Evolutionary conservation across 495 filamentous ascomycete species (phyloP).

Genomic region (Geopyxis carbonaria): DNA sequence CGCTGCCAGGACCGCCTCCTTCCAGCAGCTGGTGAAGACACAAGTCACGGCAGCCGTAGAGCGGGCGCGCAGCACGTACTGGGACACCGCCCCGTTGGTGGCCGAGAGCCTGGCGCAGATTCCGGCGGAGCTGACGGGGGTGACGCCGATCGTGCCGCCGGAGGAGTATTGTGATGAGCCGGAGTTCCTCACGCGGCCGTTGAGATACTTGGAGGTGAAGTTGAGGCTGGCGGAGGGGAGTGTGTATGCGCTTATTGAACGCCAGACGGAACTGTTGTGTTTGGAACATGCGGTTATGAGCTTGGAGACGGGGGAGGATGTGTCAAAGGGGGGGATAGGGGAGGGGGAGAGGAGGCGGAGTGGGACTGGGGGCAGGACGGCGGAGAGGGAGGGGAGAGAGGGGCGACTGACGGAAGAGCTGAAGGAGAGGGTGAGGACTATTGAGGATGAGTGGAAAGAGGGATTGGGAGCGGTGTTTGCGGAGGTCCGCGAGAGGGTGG

Average conservation of each 20-base stretch:
- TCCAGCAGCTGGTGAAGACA: slow-evolving; percentile 63
- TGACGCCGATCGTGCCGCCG: slow-evolving; percentile 38
- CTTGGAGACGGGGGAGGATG: slow-evolving; percentile 75
- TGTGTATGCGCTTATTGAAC: slow-evolving; percentile 92
- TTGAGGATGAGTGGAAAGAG: slow-evolving; percentile 72
- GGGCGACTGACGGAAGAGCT: slow-evolving; percentile 43
- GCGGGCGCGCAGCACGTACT: slow-evolving; percentile 78
- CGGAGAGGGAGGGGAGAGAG: slow-evolving; percentile 27
- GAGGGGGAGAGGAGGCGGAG: too few relatives aligned
- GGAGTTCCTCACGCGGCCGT: slow-evolving; percentile 52
- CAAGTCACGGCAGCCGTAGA: slow-evolving; percentile 81
- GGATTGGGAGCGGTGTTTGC: slow-evolving; percentile 43
- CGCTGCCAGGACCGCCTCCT: slow-evolving; percentile 54
- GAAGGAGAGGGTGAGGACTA: slow-evolving; percentile 35
- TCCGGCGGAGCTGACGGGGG: slow-evolving; percentile 30
- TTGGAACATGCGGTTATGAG: too few relatives aligned
- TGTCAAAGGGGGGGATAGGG: slow-evolving; percentile 63
- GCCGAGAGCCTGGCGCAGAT: slow-evolving; percentile 60
- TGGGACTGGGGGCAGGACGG: slow-evolving; percentile 40
- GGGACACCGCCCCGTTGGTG: slow-evolving; percentile 86
- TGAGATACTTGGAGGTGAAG: slow-evolving; percentile 76
- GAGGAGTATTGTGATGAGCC: slow-evolving; percentile 77
- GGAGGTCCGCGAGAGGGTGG: slow-evolving; percentile 27
- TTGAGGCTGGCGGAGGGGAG: slow-evolving; percentile 74
- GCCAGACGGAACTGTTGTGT: slow-evolving; percentile 69